phyloP scores from a whole-genome alignment of 352 stramenopile genomes.

The Pythium aquatile region DNA sequence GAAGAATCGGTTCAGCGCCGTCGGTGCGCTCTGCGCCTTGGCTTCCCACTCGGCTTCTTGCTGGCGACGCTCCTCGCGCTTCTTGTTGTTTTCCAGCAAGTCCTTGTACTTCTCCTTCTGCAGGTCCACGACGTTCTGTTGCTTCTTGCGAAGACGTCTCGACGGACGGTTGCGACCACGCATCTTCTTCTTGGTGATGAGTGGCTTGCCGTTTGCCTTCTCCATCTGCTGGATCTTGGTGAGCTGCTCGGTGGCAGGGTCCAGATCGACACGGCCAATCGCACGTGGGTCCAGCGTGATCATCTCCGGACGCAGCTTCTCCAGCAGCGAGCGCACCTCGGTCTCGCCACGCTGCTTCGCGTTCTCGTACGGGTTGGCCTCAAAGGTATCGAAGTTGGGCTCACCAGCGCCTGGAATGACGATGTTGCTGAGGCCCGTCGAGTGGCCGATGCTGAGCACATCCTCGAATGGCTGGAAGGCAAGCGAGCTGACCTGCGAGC shows the following conservation, averaged over 20 bases:
- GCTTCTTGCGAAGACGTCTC: constrained; percentile 95
- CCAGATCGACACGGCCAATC: constrained; percentile 92
- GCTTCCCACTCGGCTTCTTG: constrained; percentile 80
- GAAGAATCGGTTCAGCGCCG: constrained; percentile 87
- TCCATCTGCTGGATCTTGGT: constrained; percentile 77
- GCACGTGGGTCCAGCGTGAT: constrained; percentile 95
- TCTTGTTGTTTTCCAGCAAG: constrained; percentile 74
- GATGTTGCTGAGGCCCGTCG: constrained; percentile 74
- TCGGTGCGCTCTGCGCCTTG: constrained; percentile 71
- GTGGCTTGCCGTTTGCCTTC: constrained; percentile 69
- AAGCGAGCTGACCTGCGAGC: constrained; percentile 83
- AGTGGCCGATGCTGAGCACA: constrained; percentile 94
- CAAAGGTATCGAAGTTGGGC: constrained; percentile 98
- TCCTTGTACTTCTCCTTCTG: constrained; percentile 92
- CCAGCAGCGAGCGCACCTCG: constrained; percentile 95
- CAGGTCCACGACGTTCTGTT: constrained; percentile 97
- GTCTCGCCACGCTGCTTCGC: constrained; percentile 95
- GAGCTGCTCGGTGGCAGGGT: constrained; percentile 85
- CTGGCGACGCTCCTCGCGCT: constrained; percentile 63
- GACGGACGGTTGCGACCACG: constrained; percentile 96
- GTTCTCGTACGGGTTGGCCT: constrained; percentile 97
- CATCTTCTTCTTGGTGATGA: constrained; percentile 95
- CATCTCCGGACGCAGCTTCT: constrained; percentile 98
- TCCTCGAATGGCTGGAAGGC: constrained; percentile 99
- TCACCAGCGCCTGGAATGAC: constrained; percentile 97